Evolutionary conservation across 2,329 filamentous ascomycete species (phyloP), one percentile per base, ranked within the genome.

Genomic region (Rhynchosporium secalis): DNA sequence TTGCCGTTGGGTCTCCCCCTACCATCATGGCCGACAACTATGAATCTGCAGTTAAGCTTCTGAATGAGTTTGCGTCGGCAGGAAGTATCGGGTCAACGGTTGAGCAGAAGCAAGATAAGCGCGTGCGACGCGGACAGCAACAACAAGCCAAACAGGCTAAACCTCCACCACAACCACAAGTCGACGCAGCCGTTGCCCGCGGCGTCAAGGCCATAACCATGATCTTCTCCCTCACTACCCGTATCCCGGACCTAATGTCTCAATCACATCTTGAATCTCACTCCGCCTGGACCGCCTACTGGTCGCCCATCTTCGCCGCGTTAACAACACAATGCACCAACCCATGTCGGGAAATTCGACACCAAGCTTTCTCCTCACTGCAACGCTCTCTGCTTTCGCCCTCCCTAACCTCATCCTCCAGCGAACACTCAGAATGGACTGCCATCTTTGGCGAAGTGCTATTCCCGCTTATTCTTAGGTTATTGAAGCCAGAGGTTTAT

Each of bases 241-340:
- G 92, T 46, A 92, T 96, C 29, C 92, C 94, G 1, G 83, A 88
- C 58, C 84, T 98, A 41, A 97, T 99, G 80, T 85, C 92, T 72
- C 91, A 96, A 73, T 97, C 93, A 28, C 94, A 97, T 71, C 85
- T 98, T 2, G 95, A 97, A 73, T 88, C 85, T 63, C 91, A 83
- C 63, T 90, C 96, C 81, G 95, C 95, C 13, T 99, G 95, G 95
- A 92, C 92, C 56, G 92, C 95, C 8, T 99, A 99, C 75, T 99
- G 95, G 95, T 88, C 93, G 13, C 95, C 94, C 1, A 92, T 99
- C 31, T 95, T 99, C 76, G 86, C 92, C 69, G 90, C 92, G 5
- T 79, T 99, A 20, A 95, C 90, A 3, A 86, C 86, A 4, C 95
- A 99, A 77, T 97, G 93, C 76, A 91, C 91, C 59, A 99, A 98